Percentiles rank a stretch among this genome's conserved stretches.
phyloP scores from a whole-genome alignment of 2,329 filamentous ascomycete genomes.

The Alternaria ventricosa region DNA sequence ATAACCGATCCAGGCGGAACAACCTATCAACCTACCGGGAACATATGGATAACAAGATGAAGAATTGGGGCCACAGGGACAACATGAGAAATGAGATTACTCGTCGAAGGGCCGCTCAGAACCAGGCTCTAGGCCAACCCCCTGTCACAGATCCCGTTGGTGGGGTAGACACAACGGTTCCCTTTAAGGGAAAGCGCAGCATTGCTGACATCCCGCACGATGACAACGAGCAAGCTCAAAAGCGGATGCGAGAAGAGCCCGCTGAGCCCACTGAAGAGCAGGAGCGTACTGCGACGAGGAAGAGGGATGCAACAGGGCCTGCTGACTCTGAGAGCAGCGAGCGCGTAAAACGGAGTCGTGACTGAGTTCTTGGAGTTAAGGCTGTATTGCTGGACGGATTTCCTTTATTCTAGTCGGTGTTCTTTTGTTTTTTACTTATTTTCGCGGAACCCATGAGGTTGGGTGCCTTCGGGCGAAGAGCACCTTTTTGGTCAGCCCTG shows the following conservation, averaged over 20 bases:
- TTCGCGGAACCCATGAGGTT: not conserved
- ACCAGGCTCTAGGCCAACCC: not conserved
- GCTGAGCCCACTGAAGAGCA: not conserved
- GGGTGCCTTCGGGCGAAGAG: not conserved
- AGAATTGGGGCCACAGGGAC: not conserved
- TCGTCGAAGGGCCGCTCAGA: not conserved
- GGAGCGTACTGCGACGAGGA: not conserved
- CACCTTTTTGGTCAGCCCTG: not conserved
- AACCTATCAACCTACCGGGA: not conserved
- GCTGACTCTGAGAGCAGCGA: not conserved
- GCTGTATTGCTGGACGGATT: fast-evolving
- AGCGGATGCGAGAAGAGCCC: not conserved
- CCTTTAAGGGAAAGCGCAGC: not conserved
- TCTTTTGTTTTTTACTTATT: not conserved
- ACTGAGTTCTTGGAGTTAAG: not conserved
- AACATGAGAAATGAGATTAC: not conserved
- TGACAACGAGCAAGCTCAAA: not conserved
- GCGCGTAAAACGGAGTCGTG: not conserved
- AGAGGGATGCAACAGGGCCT: not conserved
- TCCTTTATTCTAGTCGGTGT: not conserved
- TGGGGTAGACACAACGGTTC: fast-evolving
- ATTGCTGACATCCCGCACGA: not conserved
- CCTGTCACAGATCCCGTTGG: not conserved
- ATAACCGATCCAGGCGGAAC: not conserved
- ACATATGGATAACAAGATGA: not conserved